Percentiles rank a stretch among this genome's conserved stretches.
Conservation (phyloP, 768 basidiomycete genomes). For the Gelatoporia subvermispora region DNA sequence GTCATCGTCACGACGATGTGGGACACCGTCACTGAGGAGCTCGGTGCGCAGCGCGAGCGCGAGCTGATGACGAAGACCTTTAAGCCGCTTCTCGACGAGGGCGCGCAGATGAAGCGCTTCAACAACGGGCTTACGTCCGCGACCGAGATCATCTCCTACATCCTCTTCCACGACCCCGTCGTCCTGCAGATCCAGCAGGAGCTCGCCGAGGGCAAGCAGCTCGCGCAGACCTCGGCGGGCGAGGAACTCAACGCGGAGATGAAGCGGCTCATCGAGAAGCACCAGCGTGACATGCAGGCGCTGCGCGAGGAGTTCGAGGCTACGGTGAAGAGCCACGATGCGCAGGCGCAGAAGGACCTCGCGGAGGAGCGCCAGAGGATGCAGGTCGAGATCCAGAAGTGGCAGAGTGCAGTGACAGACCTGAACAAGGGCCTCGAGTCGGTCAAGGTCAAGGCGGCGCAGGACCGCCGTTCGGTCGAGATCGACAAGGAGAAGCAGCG, state of each 20-base stretch:
- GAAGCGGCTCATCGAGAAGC: not conserved
- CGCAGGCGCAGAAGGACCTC: too few relatives aligned
- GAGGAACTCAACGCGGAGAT: conserved; percentile 13
- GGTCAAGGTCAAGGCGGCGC: too few relatives aligned
- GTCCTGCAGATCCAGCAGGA: conserved; percentile 7
- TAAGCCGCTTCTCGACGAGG: conserved; percentile 7
- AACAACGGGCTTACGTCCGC: conserved; percentile 6
- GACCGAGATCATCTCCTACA: conserved; percentile 1
- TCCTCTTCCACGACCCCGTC: not conserved
- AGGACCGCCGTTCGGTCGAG: too few relatives aligned
- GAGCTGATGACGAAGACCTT: conserved; percentile 8
- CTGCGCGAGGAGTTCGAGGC: not conserved
- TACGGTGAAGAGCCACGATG: too few relatives aligned
- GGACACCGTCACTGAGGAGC: conserved; percentile 16
- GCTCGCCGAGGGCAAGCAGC: not conserved
- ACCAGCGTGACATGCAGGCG: conserved; percentile 1
- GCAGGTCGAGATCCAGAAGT: too few relatives aligned
- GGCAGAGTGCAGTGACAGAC: too few relatives aligned
- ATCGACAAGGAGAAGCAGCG: too few relatives aligned
- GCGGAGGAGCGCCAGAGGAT: too few relatives aligned
- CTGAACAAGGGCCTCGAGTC: too few relatives aligned
- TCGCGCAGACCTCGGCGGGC: conserved; percentile 8
- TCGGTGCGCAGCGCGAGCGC: conserved; percentile 5
- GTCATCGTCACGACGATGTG: conserved; percentile 36
- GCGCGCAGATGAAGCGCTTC: conserved; percentile 8